A percentile compares a stretch with the other conserved stretches of the same genome.
Evolutionary conservation across 352 stramenopile species (phyloP).

Genomic region (Pythium utonaiense): DNA sequence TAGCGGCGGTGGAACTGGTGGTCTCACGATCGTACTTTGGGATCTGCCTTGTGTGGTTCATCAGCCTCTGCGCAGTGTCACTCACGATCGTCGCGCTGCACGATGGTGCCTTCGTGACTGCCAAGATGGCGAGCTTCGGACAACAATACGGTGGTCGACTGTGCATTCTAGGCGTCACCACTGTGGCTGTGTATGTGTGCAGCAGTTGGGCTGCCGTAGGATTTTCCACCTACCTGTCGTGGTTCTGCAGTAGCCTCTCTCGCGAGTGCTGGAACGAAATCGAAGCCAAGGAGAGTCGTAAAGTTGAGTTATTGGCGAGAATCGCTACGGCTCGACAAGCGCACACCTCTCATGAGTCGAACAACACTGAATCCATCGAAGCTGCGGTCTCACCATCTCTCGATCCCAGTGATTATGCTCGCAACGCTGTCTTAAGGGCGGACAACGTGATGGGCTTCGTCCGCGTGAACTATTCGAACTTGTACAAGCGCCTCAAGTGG

Average conservation of each 20-base stretch:
- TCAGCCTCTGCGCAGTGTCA: slow-evolving; percentile 37
- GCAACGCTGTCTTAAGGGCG: neutral
- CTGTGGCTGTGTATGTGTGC: slow-evolving; percentile 44
- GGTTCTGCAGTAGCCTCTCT: slow-evolving; percentile 66
- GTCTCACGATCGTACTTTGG: slow-evolving; percentile 38
- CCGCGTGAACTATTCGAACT: slow-evolving; percentile 35
- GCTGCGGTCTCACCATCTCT: neutral
- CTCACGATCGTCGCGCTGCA: slow-evolving; percentile 50
- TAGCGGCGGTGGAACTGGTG: slow-evolving; percentile 38
- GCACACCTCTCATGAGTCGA: neutral
- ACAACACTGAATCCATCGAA: neutral
- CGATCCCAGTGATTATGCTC: neutral
- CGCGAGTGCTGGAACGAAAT: slow-evolving; percentile 75
- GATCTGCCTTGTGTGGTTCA: slow-evolving; percentile 41
- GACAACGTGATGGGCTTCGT: slow-evolving; percentile 28
- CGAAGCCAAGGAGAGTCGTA: slow-evolving; percentile 27
- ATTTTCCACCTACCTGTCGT: slow-evolving; percentile 58
- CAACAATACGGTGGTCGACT: slow-evolving; percentile 30
- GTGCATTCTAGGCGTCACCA: slow-evolving; percentile 44
- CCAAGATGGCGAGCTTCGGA: slow-evolving; percentile 28
- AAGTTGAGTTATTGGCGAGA: slow-evolving; percentile 3
- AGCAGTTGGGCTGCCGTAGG: slow-evolving; percentile 36
- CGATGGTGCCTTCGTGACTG: slow-evolving; percentile 37
- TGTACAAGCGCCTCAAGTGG: slow-evolving; percentile 78
- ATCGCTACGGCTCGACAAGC: neutral